phyloP scores from a whole-genome alignment of 306 rosid genomes.

The Calophaca sinica region DNA sequence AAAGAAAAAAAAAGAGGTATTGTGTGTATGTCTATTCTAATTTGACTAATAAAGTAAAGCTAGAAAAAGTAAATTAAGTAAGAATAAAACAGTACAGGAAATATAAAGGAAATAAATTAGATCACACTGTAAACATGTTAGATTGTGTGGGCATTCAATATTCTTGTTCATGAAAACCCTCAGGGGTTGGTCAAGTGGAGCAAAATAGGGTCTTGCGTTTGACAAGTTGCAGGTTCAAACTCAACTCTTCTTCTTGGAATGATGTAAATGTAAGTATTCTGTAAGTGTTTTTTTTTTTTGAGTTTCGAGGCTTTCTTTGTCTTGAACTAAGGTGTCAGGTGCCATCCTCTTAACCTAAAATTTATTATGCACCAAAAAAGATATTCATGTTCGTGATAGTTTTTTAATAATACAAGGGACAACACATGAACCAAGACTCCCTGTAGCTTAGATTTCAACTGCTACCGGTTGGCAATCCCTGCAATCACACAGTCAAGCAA shows the following conservation, averaged over 20 bases:
- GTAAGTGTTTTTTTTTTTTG: too few relatives aligned
- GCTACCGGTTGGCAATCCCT: too few relatives aligned
- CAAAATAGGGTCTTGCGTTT: background rate
- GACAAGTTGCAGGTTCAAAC: background rate
- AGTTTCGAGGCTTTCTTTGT: too few relatives aligned
- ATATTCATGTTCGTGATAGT: background rate
- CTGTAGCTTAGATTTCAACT: too few relatives aligned
- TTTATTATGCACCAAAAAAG: too few relatives aligned
- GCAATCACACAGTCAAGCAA: too few relatives aligned
- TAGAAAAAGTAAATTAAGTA: constrained; percentile 44
- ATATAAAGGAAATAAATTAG: constrained; percentile 39
- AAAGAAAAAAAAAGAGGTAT: constrained; percentile 20
- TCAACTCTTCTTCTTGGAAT: too few relatives aligned
- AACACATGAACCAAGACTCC: background rate
- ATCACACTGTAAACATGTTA: constrained; percentile 49
- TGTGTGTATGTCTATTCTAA: constrained; percentile 37
- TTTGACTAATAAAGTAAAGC: constrained; percentile 59
- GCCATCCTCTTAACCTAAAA: too few relatives aligned
- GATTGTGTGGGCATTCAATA: constrained; percentile 50
- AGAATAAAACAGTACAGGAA: constrained; percentile 40
- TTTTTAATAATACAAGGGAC: constrained; percentile 9
- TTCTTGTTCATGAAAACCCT: constrained; percentile 30
- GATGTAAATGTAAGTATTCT: background rate
- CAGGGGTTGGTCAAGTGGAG: constrained; percentile 9
- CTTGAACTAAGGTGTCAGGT: too few relatives aligned